phyloP scores from a whole-genome alignment of 2,329 filamentous ascomycete species.

The Neonectria hederae region DNA sequence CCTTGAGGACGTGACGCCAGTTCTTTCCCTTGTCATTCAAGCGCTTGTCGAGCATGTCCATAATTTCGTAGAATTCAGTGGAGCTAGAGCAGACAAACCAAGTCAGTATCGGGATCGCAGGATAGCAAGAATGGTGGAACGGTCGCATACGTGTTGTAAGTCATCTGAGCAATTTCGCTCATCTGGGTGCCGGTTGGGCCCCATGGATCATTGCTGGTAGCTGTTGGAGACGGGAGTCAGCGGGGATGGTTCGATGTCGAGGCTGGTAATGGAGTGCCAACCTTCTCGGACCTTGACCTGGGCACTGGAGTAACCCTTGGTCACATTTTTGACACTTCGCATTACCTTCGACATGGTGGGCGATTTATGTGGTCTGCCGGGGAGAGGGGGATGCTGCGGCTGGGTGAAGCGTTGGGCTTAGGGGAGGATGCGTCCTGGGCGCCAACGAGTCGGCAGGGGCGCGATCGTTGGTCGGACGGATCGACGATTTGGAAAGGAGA shows the following conservation, averaged over 20 bases:
- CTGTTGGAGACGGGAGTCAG: constrained; percentile 58
- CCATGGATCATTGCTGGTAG: constrained; percentile 99
- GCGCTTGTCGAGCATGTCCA: constrained; percentile 99
- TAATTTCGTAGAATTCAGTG: constrained; percentile 98
- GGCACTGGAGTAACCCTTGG: constrained; percentile 95
- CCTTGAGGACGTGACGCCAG: constrained; percentile 98
- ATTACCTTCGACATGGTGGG: constrained; percentile 92
- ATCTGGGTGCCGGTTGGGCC: constrained; percentile 97
- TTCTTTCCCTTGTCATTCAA: constrained; percentile 99
- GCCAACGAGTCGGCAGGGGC: constrained; percentile 34
- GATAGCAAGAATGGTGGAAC: background rate
- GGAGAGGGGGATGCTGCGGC: constrained; percentile 9
- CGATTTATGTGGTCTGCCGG: constrained; percentile 32
- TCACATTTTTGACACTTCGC: constrained; percentile 98
- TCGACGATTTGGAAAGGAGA: constrained; percentile 21
- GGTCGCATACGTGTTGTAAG: constrained; percentile 87
- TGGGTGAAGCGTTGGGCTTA: constrained; percentile 13
- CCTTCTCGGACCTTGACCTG: constrained; percentile 99
- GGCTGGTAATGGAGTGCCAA: constrained; percentile 53
- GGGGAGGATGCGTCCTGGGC: constrained; percentile 31
- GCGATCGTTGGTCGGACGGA: constrained; percentile 21
- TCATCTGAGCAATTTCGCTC: constrained; percentile 98
- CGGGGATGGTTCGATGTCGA: constrained; percentile 11
- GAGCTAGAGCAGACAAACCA: constrained; percentile 64
- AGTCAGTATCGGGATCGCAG: constrained; percentile 27